Evolutionary conservation across 768 basidiomycete genomes (phyloP), one percentile per base, ranked within the genome.

Genomic region (Tulasnella sp.): DNA sequence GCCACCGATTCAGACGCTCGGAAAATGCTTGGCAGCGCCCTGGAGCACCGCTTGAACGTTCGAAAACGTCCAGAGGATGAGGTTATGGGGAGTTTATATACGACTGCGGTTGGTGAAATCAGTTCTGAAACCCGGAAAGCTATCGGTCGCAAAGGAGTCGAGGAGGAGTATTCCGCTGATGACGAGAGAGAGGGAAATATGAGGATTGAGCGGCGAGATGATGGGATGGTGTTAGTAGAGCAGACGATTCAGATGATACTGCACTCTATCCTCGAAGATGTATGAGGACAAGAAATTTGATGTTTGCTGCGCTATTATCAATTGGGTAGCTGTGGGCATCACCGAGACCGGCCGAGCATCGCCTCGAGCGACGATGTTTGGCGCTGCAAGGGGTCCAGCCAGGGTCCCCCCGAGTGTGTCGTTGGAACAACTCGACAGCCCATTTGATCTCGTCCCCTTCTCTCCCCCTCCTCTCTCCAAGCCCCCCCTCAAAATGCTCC

Each of bases 1-100:
- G 89, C 92, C 5, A 91, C 91, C 6, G 91, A 93, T 82, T 90
- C 90, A 77, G 91, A 94, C 81, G 87, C 93, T 80, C 91, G 91
- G 77, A 87, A 91, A 78, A 89, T 93, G 39, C 88, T 92, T 80
- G 92, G 92, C 46, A 85, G 92, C 29, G 89, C 91, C 0, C 87
- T 94, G 40, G 90, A 91, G 9, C 93, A 95, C 84, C 90, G 93
- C 15, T 82, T 95, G 79, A 86, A 91, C 73, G 88, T 93, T 77
- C 86, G 92, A 48, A 88, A 90, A 82, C 89, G 91, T 0, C 91
- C 91, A 1, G 86, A 89, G 78, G 91, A 93, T 78, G 91, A 94
- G 82, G 83, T 93, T 3, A 83, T 94, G 77, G 89, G 89, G 10
- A 89, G 92, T 79, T 86, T 88, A 3, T 82, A 91, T 32, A 35